phyloP scores from a whole-genome alignment of 176 grass and related monocot species.

The Oryza australiensis region DNA sequence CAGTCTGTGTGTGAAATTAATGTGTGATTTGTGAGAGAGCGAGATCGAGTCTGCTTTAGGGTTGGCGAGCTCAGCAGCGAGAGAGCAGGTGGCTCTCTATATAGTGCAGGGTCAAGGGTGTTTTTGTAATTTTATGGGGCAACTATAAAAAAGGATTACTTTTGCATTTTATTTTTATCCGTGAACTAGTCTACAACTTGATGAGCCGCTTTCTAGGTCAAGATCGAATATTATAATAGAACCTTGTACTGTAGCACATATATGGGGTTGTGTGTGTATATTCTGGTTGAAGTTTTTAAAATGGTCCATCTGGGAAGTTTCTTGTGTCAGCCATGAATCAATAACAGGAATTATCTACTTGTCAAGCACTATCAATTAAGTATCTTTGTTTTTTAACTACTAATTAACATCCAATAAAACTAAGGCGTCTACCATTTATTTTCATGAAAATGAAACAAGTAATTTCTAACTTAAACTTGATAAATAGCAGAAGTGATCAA shows the following conservation, averaged over 20 bases:
- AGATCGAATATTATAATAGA: background rate
- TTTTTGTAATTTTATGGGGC: slow-evolving; percentile 2
- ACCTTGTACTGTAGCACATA: background rate
- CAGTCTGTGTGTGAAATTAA: too few species aligned
- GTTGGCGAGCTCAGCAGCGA: slow-evolving; percentile 30
- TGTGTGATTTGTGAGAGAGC: slow-evolving; percentile 21
- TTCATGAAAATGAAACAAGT: too few species aligned
- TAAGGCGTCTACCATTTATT: too few species aligned
- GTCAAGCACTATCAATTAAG: too few species aligned
- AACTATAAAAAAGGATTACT: slow-evolving; percentile 4
- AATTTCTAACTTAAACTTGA: too few species aligned
- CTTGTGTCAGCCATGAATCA: background rate
- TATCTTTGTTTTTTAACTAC: too few species aligned
- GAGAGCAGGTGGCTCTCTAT: slow-evolving; percentile 44
- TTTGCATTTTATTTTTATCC: background rate
- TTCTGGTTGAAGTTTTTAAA: background rate
- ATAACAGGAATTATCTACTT: background rate
- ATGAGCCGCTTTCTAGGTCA: background rate
- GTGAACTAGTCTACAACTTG: background rate
- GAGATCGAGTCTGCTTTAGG: slow-evolving; percentile 27
- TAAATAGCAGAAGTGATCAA: too few species aligned
- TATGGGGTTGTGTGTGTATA: background rate
- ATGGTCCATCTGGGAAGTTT: background rate
- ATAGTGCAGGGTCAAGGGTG: slow-evolving; percentile 46
- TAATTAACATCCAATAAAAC: too few species aligned